phyloP scores from a whole-genome alignment of 2,329 filamentous ascomycete genomes.

The Didymella pinodella region DNA sequence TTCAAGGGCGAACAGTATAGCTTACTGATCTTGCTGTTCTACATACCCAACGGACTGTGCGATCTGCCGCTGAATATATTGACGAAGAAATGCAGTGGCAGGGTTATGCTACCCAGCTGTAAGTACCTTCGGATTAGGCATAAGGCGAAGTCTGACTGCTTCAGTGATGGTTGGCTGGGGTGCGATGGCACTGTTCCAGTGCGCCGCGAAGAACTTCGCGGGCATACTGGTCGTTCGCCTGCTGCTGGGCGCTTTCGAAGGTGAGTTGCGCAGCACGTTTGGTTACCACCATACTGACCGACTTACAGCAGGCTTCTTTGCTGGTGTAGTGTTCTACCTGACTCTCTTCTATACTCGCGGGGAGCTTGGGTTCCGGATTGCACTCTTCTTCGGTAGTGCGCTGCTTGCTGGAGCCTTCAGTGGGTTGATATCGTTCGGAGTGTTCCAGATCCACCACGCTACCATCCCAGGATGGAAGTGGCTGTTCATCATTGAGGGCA shows the following conservation, averaged over 20 bases:
- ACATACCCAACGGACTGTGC: slow-evolving; percentile 60
- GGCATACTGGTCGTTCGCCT: slow-evolving; percentile 60
- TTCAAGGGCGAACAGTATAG: slow-evolving; percentile 56
- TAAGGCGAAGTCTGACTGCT: neutral
- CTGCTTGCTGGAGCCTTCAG: slow-evolving; percentile 54
- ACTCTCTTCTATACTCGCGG: slow-evolving; percentile 58
- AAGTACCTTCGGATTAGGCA: slow-evolving; percentile 10
- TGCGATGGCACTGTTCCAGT: slow-evolving; percentile 58
- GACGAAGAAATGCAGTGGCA: slow-evolving; percentile 58
- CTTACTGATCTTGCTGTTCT: slow-evolving; percentile 59
- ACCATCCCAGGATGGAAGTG: slow-evolving; percentile 58
- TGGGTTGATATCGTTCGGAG: slow-evolving; percentile 53
- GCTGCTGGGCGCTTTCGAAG: slow-evolving; percentile 57
- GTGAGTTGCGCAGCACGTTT: neutral
- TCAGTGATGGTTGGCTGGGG: slow-evolving; percentile 60
- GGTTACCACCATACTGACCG: neutral
- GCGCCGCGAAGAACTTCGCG: slow-evolving; percentile 58
- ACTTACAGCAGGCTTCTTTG: slow-evolving; percentile 60
- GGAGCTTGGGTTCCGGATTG: slow-evolving; percentile 56
- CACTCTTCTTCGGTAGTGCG: slow-evolving; percentile 56
- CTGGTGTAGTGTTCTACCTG: slow-evolving; percentile 63
- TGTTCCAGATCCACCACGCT: slow-evolving; percentile 59
- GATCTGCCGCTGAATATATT: slow-evolving; percentile 60
- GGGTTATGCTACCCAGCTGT: slow-evolving; percentile 50
- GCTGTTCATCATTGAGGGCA: slow-evolving; percentile 55